These are phyloP conservation scores for Pugionium dolabratum DNA, from an alignment of 345 rosid genomes.

Conservation along the genomic window DNA sequence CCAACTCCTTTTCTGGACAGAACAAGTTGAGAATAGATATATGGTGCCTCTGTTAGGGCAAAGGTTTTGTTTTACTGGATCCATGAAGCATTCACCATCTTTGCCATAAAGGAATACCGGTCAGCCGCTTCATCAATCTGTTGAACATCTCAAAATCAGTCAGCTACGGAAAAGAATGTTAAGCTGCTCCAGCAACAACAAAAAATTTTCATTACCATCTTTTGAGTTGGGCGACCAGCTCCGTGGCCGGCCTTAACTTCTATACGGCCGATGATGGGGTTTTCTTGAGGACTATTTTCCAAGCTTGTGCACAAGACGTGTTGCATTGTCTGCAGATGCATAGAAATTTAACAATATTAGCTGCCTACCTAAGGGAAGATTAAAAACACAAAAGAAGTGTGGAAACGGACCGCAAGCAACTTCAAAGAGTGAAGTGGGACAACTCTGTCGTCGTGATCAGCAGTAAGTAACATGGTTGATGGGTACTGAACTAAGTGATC, in stretches of 20 bases:
- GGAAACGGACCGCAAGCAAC: slow-evolving; percentile 71
- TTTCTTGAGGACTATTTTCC: slow-evolving; percentile 81
- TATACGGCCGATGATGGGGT: slow-evolving; percentile 81
- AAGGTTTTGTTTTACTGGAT: slow-evolving; percentile 41
- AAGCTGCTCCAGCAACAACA: too few relatives aligned
- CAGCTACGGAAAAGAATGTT: not conserved
- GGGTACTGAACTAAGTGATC: slow-evolving; percentile 62
- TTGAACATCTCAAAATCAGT: slow-evolving; percentile 11
- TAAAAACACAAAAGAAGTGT: not conserved
- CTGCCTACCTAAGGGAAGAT: not conserved
- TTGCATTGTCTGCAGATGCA: slow-evolving; percentile 69
- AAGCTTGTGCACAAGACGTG: slow-evolving; percentile 70
- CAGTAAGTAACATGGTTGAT: slow-evolving; percentile 86
- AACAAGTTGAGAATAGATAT: slow-evolving; percentile 4
- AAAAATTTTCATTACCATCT: slow-evolving; percentile 49
- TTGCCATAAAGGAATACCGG: slow-evolving; percentile 80
- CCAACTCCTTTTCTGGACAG: slow-evolving; percentile 1
- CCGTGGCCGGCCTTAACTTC: slow-evolving; percentile 96
- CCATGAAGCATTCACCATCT: slow-evolving; percentile 43
- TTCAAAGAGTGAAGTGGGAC: slow-evolving; percentile 88
- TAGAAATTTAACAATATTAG: slow-evolving; percentile 3
- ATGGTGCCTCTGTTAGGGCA: not conserved
- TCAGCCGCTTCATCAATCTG: slow-evolving; percentile 93
- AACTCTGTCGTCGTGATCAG: slow-evolving; percentile 94
- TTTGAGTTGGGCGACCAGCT: slow-evolving; percentile 24